These are phyloP conservation scores for Hypoxylon sp. DNA, from an alignment of 2,329 filamentous ascomycete genomes.

Conservation along the genomic window DNA sequence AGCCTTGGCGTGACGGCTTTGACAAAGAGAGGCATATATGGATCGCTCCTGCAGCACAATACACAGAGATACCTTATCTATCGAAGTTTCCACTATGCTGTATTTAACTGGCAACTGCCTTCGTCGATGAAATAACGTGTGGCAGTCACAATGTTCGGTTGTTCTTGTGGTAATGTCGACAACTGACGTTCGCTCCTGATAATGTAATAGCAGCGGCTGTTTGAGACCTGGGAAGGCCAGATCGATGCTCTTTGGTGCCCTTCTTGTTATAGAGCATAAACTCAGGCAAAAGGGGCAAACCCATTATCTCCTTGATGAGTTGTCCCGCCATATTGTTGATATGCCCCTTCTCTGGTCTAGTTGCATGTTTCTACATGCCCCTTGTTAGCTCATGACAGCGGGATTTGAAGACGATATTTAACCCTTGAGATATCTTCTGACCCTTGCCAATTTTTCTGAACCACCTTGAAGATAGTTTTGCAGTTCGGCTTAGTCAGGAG, in stretches of 20 bases:
- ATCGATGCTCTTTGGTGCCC: neutral
- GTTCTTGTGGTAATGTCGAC: neutral
- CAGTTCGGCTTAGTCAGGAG: neutral
- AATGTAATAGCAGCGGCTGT: neutral
- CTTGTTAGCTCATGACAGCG: neutral
- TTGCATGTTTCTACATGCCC: neutral
- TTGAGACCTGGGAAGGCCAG: neutral
- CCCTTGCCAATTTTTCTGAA: neutral
- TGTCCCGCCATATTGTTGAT: too few relatives aligned
- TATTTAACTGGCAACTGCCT: neutral
- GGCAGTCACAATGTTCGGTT: neutral
- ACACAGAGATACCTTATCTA: neutral
- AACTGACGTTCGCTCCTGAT: neutral
- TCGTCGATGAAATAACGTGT: neutral
- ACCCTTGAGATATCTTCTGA: neutral
- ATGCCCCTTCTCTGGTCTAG: neutral
- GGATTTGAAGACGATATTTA: neutral
- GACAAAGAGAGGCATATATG: neutral
- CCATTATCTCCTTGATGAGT: neutral
- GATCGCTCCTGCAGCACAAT: neutral
- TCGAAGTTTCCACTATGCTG: neutral
- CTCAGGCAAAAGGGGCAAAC: neutral
- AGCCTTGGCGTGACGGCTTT: neutral
- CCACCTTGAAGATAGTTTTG: neutral
- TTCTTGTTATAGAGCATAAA: neutral